phyloP scores from a whole-genome alignment of 192 early-diverging fungal genomes.

The Spizellomyces sp. region DNA sequence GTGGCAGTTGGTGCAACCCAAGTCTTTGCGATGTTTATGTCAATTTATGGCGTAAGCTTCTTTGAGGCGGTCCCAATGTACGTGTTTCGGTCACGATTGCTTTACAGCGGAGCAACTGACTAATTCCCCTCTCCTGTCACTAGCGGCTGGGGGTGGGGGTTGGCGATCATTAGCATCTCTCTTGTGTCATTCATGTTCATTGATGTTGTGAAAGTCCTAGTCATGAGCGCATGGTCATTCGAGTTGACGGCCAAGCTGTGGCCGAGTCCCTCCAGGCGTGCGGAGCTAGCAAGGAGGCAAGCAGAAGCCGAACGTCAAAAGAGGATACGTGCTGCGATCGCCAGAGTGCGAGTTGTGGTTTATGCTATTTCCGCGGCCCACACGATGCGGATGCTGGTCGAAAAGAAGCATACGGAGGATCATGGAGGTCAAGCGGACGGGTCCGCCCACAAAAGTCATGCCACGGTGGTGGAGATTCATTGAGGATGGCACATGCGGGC shows the following conservation, averaged over 20 bases:
- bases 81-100: conserved; percentile 26
- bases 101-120: conserved; percentile 47
- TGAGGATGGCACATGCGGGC: no score
- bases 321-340: no score
- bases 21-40: conserved; percentile 89
- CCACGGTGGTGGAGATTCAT: no score
- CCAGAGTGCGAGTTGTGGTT: no score
- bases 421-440: no score
- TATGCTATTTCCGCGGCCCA: no score
- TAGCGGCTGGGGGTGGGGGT: conserved; percentile 71
- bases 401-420: no score
- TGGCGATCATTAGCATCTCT: conserved; percentile 74
- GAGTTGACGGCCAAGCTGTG: conserved; percentile 84
- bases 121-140: conserved; percentile 41
- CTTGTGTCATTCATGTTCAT: conserved; percentile 82
- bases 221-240: conserved; percentile 86
- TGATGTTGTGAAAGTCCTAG: conserved; percentile 89
- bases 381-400: no score
- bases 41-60: conserved; percentile 63
- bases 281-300: no score
- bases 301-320: no score
- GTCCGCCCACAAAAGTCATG: no score
- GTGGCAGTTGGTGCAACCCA: conserved; percentile 85
- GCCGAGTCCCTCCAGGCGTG: conserved; percentile 68
- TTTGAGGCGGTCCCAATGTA: conserved; percentile 40